Percentiles rank a stretch among this genome's conserved stretches.
These are phyloP conservation scores for Linum tenue DNA, from an alignment of 345 rosid species.

Conservation along the genomic window DNA sequence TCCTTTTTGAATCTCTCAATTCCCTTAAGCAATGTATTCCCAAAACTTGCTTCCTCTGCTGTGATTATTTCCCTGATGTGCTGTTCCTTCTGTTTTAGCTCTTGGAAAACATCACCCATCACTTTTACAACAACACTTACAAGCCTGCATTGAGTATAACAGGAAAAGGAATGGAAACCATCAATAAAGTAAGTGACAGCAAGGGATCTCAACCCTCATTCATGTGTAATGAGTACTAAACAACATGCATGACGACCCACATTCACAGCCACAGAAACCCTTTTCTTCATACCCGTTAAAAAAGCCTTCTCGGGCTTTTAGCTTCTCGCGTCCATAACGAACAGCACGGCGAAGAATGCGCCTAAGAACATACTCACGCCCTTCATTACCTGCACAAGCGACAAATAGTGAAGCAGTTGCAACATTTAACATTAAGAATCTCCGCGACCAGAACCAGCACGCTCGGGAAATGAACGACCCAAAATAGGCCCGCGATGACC, in stretches of 20 bases:
- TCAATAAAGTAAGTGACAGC: neutral
- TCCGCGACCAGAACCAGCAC: neutral
- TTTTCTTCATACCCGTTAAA: slow-evolving; percentile 58
- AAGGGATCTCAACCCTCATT: neutral
- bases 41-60: slow-evolving; percentile 87
- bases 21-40: slow-evolving; percentile 87
- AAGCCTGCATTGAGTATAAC: slow-evolving; percentile 40
- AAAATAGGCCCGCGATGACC: neutral
- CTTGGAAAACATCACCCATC: slow-evolving; percentile 81
- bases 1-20: slow-evolving; percentile 93
- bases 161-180: neutral
- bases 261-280: neutral
- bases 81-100: slow-evolving; percentile 69
- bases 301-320: slow-evolving; percentile 86
- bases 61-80: slow-evolving; percentile 63
- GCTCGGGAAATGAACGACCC: neutral
- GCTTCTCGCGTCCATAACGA: slow-evolving; percentile 81
- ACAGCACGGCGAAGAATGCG: slow-evolving; percentile 98
- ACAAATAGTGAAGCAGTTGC: neutral
- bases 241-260: too few species aligned
- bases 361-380: slow-evolving; percentile 91
- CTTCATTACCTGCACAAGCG: slow-evolving; percentile 68
- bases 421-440: neutral
- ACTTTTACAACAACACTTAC: slow-evolving; percentile 61
- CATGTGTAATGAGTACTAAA: too few species aligned